Conservation (phyloP, 768 basidiomycete genomes). For the Goffeauzyma gilvescens region DNA sequence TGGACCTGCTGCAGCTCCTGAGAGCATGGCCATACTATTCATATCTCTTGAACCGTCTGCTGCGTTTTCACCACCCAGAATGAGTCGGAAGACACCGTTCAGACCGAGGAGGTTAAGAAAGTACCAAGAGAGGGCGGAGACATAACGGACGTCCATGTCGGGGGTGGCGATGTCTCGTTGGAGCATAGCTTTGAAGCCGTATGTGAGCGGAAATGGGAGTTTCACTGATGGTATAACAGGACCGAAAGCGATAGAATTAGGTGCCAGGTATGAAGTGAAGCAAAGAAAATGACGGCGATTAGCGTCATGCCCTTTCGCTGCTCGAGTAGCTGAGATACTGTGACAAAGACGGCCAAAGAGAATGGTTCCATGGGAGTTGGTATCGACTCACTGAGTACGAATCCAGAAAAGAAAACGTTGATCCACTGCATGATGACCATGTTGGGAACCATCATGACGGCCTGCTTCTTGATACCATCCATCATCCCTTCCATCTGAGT, state of each 20-base stretch:
- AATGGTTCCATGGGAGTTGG: too few relatives aligned
- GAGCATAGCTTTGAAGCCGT: constrained; percentile 94
- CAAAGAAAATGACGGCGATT: neutral
- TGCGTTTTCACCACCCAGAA: constrained; percentile 73
- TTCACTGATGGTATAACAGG: constrained; percentile 49
- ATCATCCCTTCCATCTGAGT: constrained; percentile 95
- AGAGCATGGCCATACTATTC: constrained; percentile 37
- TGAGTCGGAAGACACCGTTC: constrained; percentile 82
- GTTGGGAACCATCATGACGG: constrained; percentile 77
- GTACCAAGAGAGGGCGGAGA: constrained; percentile 93
- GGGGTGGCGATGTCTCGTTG: constrained; percentile 86
- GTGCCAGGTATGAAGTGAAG: neutral
- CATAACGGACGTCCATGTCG: constrained; percentile 98
- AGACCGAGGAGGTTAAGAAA: constrained; percentile 97
- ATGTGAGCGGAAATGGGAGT: constrained; percentile 84
- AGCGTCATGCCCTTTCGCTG: neutral
- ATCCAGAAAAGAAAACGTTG: constrained; percentile 98
- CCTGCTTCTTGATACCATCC: constrained; percentile 96
- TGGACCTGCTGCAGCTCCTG: constrained; percentile 21
- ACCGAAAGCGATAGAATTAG: constrained; percentile 1
- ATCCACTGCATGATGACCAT: constrained; percentile 99
- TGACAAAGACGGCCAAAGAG: too few relatives aligned
- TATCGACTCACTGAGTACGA: constrained; percentile 71
- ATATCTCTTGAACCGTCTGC: constrained; percentile 56
- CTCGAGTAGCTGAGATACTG: too few relatives aligned